Evolutionary conservation across 2,329 filamentous ascomycete genomes (phyloP), one percentile per base, ranked within the genome.

Genomic region (Arachnomyces sp.): DNA sequence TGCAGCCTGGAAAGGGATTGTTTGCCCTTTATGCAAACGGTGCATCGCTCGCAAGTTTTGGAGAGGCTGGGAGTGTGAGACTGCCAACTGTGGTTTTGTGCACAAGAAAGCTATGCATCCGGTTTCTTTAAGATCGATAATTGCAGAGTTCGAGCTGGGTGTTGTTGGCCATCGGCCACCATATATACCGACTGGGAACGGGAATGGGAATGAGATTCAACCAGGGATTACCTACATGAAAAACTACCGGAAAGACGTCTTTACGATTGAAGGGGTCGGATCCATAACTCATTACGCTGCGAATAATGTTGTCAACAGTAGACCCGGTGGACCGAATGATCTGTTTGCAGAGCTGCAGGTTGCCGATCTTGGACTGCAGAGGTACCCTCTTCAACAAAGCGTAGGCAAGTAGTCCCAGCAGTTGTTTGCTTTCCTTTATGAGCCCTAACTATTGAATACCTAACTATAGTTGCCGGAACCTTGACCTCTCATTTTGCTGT

Each of bases 31-130:
- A 1, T 88, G 84, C 47, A 63, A 67, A 0, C 71, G 75, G 31
- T 84, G 82, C 49, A 77, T 70, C 31, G 69, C 76, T 2, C 70
- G 82, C 1, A 64, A 72, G 11, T 58, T 68, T 16, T 88, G 81
- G 79, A 61, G 59, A 4, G 68, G 71, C 1, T 85, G 80, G 81
- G 58, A 63, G 17, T 88, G 82, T 44, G 64, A 70, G 32, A 74
- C 68, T 11, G 46, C 48, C 0, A 49, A 49, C 1, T 84, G 79
- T 49, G 55, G 53, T 2, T 82, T 71, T 36, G 54, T 51, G 8
- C 60, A 71, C 29, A 44, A 47, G 1, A 16, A 57, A 16, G 36
- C 41, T 0, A 51, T 58, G 36, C 47, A 46, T 4, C 43, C 47
- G 0, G 33, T 61, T 14, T 52, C 60, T 46, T 65, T 48, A 5